Evolutionary conservation across 306 rosid genomes (phyloP), one percentile per base, ranked within the genome.

Genomic region (Alnus glutinosa): DNA sequence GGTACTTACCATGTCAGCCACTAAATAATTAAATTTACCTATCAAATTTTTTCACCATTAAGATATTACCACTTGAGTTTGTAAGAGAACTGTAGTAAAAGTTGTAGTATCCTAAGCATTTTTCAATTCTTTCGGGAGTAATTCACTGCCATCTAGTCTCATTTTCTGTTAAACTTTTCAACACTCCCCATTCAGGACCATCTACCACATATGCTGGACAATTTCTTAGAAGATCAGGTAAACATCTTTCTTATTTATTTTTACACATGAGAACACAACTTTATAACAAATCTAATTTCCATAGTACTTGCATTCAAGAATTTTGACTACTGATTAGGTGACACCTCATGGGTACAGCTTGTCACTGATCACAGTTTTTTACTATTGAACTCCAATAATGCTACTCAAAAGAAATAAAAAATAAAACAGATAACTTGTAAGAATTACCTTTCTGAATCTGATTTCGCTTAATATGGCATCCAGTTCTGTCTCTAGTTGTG

Each of bases 371-470:
- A 64, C 11, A 11, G 70, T 42, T 36, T 64, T 36, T 48, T 9
- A 59, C 34, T 5, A 64, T 37, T 36, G 13, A 37, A 36, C 48
- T 36, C n/a, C 0, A 5, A 63, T 4, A 37, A 37, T 37, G 7
- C 4, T 16, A 37, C 50, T 8, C 9, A 9, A 9, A 67, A 7
- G 42, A 2, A 67, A 23, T 23, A 3, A 1, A 67, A 10, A 7
- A 9, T n/a, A 28, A 9, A 39, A 18, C 28, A 67, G 7, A 0
- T 9, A 67, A 23, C 51, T 67, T 67, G 72, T 37, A 67, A 67
- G 50, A 7, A 67, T 39, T 64, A 81, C 84, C 84, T 81, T 81
- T 69, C 51, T 58, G 4, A 18, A 81, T 81, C 80, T 81, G 30
- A 48, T 28, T 49, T 75, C 73, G 28, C 76, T 58, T 9, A 69